Base-by-base conservation (phyloP, 2,329 filamentous ascomycete species). In the Arthrocladium fulminans region DNA sequence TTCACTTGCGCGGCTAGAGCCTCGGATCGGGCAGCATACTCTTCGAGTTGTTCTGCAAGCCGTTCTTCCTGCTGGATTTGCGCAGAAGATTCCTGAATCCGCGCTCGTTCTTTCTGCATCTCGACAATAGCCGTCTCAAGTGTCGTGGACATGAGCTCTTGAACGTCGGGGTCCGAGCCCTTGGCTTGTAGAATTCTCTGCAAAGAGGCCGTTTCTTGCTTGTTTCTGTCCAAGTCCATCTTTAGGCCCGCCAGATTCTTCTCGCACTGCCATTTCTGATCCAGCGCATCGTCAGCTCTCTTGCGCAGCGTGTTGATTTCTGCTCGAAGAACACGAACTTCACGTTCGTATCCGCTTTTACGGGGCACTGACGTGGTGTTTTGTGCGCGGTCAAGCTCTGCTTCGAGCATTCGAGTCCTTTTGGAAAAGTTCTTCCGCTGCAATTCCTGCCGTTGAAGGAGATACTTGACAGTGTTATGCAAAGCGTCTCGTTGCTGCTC, bases 251-350 rank as follows among this genome's bases (percentile, higher is more conserved):
- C 77, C 1, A 97, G 72, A 15, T 88, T 88, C 68, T 94, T 94
- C 67, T 96, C 90, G 53, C 89, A 90, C 63, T 94, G 85, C 83
- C 87, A 97, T 67, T 97, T 97, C 61, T 94, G 86, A 61, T 95
- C 88, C 12, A 97, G 76, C 13, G 90, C 90, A 55, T 97, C 90
- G 59, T 98, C 90, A 24, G 90, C 90, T 47, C 92, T 81, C 53
- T 83, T 83, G 37, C 92, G 82, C 49, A 98, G 75, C 13, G 84
- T 77, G 45, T 85, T 86, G 53, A 98, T 85, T 63, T 98, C 92
- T 20, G 84, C 81, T 51, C 88, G 83, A 37, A 97, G 73, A 53
- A 77, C 82, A 1, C 77, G 74, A 5, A 97, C 86, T 61, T 97
- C 90, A 56, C 77, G 81, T 63, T 94, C 84, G 63, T 94, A 97